A percentile compares a stretch with the other conserved stretches of the same genome.
Conservation (phyloP, 176 grass and related monocot species). For the Bolboschoenus planiculmis region DNA sequence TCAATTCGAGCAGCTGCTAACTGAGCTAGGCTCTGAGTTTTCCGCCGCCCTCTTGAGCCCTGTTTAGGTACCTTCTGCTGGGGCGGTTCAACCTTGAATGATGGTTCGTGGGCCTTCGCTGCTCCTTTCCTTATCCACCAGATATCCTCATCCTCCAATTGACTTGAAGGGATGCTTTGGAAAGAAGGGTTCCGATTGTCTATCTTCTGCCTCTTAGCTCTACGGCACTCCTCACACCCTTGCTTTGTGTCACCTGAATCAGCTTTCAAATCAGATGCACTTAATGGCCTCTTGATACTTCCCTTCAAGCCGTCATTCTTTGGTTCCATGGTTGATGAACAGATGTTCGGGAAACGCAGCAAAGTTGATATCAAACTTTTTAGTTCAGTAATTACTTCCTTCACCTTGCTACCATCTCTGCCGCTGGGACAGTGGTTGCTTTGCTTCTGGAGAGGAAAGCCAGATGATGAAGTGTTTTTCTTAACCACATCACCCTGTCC, state of each 20-base stretch:
- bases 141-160: constrained; percentile 85
- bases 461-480: constrained; percentile 31
- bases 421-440: constrained; percentile 28
- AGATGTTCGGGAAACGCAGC: constrained; percentile 51
- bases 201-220: constrained; percentile 61
- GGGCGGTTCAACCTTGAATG: constrained; percentile 57
- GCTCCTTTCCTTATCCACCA: constrained; percentile 91
- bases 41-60: constrained; percentile 75
- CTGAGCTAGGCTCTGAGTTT: constrained; percentile 92
- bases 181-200: constrained; percentile 45
- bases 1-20: constrained; percentile 86
- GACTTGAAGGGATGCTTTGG: constrained; percentile 48
- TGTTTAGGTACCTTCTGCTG: constrained; percentile 56
- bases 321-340: constrained; percentile 29
- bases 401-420: constrained; percentile 42
- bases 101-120: constrained; percentile 55
- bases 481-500: constrained; percentile 34
- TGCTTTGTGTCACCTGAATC: constrained; percentile 50
- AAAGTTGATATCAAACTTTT: constrained; percentile 64
- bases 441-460: constrained; percentile 38
- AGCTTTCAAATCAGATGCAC: constrained; percentile 48
- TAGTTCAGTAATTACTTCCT: constrained; percentile 53
- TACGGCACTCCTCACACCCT: constrained; percentile 81
- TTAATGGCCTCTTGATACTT: constrained; percentile 48
- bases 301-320: constrained; percentile 41